These are phyloP conservation scores for Viridothelium virens DNA, from an alignment of 495 filamentous ascomycete genomes.

Conservation along the genomic window DNA sequence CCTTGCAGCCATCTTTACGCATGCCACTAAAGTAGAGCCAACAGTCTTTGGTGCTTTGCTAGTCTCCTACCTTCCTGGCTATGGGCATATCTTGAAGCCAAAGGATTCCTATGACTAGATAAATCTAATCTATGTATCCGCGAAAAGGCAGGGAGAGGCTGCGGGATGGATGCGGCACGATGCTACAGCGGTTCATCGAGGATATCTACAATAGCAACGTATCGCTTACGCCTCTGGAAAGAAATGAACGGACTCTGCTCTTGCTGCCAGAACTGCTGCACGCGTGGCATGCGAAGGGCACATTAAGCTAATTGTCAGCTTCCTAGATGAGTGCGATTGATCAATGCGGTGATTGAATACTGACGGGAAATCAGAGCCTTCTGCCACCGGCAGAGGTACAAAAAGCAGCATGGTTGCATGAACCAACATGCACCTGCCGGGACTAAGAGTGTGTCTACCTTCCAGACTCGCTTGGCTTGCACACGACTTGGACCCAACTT, in stretches of 20 bases:
- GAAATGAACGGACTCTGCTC: no score
- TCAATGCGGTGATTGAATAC: not conserved
- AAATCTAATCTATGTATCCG: not conserved
- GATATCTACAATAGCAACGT: no score
- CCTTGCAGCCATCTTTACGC: no score
- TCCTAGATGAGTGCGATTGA: no score
- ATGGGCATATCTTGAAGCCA: not conserved
- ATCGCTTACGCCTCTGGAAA: no score
- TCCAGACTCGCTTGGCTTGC: not conserved
- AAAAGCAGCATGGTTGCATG: not conserved
- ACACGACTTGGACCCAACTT: not conserved
- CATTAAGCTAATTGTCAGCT: no score
- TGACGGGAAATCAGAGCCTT: no score
- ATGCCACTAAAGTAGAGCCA: no score
- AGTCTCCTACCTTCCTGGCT: no score
- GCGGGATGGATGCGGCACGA: slow-evolving; percentile 8
- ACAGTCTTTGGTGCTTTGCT: no score
- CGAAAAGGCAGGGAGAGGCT: not conserved
- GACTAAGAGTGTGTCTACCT: not conserved
- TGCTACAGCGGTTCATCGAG: not conserved
- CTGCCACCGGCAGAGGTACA: not conserved
- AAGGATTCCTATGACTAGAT: not conserved
- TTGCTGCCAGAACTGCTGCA: no score
- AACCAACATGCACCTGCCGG: not conserved
- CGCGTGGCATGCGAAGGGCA: no score